phyloP scores from a whole-genome alignment of 345 rosid genomes.

The Brassica rapa region DNA sequence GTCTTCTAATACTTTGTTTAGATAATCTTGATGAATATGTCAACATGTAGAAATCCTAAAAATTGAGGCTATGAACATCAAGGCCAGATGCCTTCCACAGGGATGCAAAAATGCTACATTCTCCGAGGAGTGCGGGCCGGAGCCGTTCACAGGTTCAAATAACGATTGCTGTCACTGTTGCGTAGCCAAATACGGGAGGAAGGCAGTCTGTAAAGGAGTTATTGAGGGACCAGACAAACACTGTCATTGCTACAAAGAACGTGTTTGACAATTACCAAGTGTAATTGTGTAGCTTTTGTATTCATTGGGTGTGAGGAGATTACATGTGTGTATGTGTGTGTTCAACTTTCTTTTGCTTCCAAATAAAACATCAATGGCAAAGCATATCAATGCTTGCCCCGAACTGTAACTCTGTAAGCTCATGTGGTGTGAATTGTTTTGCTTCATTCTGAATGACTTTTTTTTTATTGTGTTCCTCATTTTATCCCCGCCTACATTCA shows the following conservation, averaged over 20 bases:
- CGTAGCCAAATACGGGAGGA: not conserved
- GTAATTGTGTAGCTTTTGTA: not conserved
- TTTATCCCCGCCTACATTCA: not conserved
- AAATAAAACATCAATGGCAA: not conserved
- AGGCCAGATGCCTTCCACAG: not conserved
- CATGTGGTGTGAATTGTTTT: no score
- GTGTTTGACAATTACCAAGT: conserved; percentile 3
- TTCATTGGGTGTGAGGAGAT: not conserved
- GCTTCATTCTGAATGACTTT: not conserved
- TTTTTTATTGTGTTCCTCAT: not conserved
- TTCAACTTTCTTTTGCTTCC: not conserved
- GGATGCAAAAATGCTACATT: conserved; percentile 6
- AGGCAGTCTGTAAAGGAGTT: conserved; percentile 4
- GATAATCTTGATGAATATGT: not conserved
- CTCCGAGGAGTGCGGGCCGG: conserved; percentile 1
- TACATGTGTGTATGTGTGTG: not conserved
- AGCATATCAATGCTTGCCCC: no score
- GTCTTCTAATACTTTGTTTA: not conserved
- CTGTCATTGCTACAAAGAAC: conserved; percentile 11
- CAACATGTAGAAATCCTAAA: not conserved
- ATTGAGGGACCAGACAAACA: not conserved
- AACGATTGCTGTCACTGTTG: conserved; percentile 9
- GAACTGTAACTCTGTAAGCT: no score
- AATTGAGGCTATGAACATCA: not conserved
- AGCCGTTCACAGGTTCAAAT: not conserved